Percentiles rank a stretch among this genome's conserved stretches.
Conservation (phyloP, 2,329 filamentous ascomycete genomes). For the Pseudogymnoascus sp. region DNA sequence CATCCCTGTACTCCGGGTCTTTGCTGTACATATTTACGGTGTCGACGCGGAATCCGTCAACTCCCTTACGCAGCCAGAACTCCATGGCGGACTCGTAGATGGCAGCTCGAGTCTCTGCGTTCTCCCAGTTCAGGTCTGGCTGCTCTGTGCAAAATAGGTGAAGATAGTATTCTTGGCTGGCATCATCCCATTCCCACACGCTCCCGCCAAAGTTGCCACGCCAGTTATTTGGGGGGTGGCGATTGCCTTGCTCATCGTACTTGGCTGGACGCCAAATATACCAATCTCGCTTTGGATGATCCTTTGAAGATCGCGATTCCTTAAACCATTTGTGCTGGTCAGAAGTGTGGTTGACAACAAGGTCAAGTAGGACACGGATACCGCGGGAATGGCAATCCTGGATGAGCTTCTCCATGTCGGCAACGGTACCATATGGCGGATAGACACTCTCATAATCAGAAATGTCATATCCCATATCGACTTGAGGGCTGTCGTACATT, state of each 20-base stretch:
- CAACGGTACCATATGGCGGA: constrained; percentile 55
- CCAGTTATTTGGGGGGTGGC: constrained; percentile 58
- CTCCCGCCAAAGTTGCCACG: constrained; percentile 50
- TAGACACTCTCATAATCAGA: constrained; percentile 60
- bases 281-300: constrained; percentile 48
- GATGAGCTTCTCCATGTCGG: constrained; percentile 58
- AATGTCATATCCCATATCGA: constrained; percentile 68
- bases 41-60: constrained; percentile 67
- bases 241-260: constrained; percentile 30
- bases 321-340: constrained; percentile 47
- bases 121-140: constrained; percentile 83
- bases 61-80: constrained; percentile 70
- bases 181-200: constrained; percentile 62
- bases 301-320: constrained; percentile 39
- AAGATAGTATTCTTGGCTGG: constrained; percentile 67
- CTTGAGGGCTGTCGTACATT: constrained; percentile 54
- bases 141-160: constrained; percentile 68
- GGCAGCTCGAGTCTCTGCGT: constrained; percentile 54
- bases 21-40: constrained; percentile 68
- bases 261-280: constrained; percentile 50
- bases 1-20: constrained; percentile 47
- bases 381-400: constrained; percentile 46
- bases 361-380: constrained; percentile 61
- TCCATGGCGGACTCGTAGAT: constrained; percentile 64
- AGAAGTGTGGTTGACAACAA: constrained; percentile 63